Base-by-base conservation (phyloP, 1,284 basidiomycete genomes). In the Malassezia globosa region DNA sequence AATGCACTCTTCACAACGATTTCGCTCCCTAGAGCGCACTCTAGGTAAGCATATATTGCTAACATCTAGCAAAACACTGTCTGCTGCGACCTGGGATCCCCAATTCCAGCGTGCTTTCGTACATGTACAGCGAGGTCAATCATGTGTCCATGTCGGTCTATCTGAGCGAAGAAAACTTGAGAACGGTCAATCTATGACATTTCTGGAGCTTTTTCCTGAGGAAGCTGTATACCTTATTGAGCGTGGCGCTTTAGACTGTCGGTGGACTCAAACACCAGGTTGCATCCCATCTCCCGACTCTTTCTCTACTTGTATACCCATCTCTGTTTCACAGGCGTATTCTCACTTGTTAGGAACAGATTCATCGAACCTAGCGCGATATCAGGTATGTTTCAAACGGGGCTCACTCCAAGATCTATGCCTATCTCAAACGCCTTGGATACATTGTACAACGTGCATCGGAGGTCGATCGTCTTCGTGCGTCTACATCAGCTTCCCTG, bases 221-320 rank as follows among this genome's bases (percentile, higher is more conserved):
- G 92, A 96, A 73, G 81, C 87, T 0, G 77, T 96, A 7, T 96
- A 94, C 74, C 78, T 96, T 24, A 77, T 90, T 37, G 92, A 96
- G 72, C 76, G 89, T 31, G 90, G 90, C 14, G 46, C 46, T 6
- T 44, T 59, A 18, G 57, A 59, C 23, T 63, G 56, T 40, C 83
- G 4, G 73, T 90, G 56, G 83, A 87, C 61, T 7, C 29, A n/a
- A 2, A 43, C 19, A 14, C 41, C 54, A 7, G 41, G 44, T 23
- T 8, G 18, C 10, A 21, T 47, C 13, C 50, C 50, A 5, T 25
- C 18, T 3, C 24, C 33, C 16, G 38, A 19, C 8, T 33, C 25
- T n/a, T 37, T 38, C 25, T n/a, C 44, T 2, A 7, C 26, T 67
- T 29, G 46, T 40, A 61, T 66, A 5, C 66, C 69, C 14, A 88